Conservation (phyloP, 768 basidiomycete genomes). For the Tylopilus balloui region DNA sequence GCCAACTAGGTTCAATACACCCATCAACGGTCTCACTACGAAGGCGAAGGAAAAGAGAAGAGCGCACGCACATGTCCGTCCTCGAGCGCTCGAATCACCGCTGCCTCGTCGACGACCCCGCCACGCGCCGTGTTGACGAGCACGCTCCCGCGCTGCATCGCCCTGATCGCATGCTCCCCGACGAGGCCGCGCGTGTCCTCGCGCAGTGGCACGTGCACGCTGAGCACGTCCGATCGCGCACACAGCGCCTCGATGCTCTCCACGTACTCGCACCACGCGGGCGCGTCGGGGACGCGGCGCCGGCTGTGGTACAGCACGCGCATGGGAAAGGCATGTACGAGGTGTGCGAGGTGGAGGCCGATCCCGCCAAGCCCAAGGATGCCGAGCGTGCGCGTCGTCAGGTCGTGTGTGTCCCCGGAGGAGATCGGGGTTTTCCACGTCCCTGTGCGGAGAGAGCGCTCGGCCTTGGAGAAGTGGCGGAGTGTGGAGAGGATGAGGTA, state of each 20-base stretch:
- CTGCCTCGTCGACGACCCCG: constrained; percentile 83
- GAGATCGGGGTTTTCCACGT: constrained; percentile 58
- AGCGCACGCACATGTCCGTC: constrained; percentile 72
- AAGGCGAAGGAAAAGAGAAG: neutral
- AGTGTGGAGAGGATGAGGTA: constrained; percentile 77
- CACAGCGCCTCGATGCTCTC: constrained; percentile 61
- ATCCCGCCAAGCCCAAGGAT: constrained; percentile 79
- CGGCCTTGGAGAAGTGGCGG: constrained; percentile 66
- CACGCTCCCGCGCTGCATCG: constrained; percentile 71
- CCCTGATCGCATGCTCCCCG: constrained; percentile 68
- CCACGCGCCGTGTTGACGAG: constrained; percentile 88
- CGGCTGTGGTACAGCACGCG: constrained; percentile 79
- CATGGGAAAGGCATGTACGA: constrained; percentile 83
- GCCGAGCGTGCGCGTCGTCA: constrained; percentile 64
- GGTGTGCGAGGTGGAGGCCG: constrained; percentile 62
- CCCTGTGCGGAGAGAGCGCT: constrained; percentile 46
- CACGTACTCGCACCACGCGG: constrained; percentile 79
- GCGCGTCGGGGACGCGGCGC: constrained; percentile 48
- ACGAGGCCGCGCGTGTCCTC: constrained; percentile 68
- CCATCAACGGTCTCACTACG: no score
- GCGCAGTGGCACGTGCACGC: constrained; percentile 81
- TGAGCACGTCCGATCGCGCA: constrained; percentile 72
- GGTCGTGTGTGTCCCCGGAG: constrained; percentile 51
- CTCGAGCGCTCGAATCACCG: constrained; percentile 80
- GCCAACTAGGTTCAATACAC: no score